These are phyloP conservation scores for Ogataea parapolymorpha DNA, from an alignment of 805 yeast species.

Conservation along the genomic window DNA sequence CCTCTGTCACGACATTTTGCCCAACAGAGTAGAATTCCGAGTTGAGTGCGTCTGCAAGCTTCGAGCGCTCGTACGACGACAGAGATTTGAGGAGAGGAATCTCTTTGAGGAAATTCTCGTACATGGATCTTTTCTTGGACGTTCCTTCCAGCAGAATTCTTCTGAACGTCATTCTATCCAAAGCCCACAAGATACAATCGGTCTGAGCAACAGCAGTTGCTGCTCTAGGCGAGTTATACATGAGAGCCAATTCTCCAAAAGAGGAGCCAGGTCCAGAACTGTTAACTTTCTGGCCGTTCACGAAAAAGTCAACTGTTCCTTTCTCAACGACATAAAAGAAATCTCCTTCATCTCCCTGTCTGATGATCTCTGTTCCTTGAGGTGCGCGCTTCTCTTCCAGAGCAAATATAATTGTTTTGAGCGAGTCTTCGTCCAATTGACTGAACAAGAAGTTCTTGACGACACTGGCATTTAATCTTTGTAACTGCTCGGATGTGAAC, in stretches of 20 bases:
- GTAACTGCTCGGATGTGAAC: constrained; percentile 59
- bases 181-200: constrained; percentile 81
- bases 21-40: constrained; percentile 72
- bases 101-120: constrained; percentile 82
- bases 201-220: constrained; percentile 81
- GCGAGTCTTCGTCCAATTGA: constrained; percentile 74
- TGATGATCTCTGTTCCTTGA: constrained; percentile 64
- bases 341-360: constrained; percentile 94
- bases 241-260: constrained; percentile 94
- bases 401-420: constrained; percentile 78
- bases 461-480: constrained; percentile 66
- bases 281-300: constrained; percentile 66
- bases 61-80: constrained; percentile 77
- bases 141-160: constrained; percentile 88
- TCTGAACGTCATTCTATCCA: constrained; percentile 91
- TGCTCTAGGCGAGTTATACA: constrained; percentile 97
- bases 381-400: constrained; percentile 65
- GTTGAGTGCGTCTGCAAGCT: constrained; percentile 90
- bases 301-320: constrained; percentile 80
- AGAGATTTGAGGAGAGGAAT: constrained; percentile 77
- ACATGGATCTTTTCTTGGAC: constrained; percentile 83
- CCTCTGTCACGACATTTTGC: constrained; percentile 74
- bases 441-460: constrained; percentile 81
- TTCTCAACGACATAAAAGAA: constrained; percentile 81
- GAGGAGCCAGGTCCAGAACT: constrained; percentile 83